Conservation (phyloP, 768 basidiomycete genomes). For the Boletus sensibilis region DNA sequence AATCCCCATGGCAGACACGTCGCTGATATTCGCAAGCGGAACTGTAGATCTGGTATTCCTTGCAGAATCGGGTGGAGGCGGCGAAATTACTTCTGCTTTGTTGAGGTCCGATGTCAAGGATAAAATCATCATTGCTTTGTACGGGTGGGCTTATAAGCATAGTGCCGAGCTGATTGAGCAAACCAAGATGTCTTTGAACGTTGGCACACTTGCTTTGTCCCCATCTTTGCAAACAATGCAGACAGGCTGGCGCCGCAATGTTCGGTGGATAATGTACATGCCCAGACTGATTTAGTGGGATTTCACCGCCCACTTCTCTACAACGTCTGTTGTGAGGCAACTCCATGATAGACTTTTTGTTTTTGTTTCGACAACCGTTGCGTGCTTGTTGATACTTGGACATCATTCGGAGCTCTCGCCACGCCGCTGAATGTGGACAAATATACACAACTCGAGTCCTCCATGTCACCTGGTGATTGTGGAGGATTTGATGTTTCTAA, state of each 20-base stretch:
- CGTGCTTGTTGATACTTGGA: neutral
- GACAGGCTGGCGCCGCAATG: neutral
- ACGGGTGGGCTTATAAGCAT: neutral
- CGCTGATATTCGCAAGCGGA: neutral
- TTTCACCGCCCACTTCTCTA: neutral
- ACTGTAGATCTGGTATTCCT: neutral
- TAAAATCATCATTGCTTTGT: slow-evolving; percentile 10
- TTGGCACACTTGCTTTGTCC: slow-evolving; percentile 9
- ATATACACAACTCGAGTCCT: too few relatives aligned
- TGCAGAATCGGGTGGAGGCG: neutral
- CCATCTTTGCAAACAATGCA: slow-evolving; percentile 5
- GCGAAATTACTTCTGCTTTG: slow-evolving; percentile 16
- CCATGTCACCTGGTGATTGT: neutral
- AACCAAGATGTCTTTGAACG: neutral
- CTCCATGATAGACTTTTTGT: neutral
- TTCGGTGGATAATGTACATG: neutral
- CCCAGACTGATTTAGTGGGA: neutral
- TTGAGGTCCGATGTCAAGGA: slow-evolving; percentile 15
- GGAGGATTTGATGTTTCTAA: too few relatives aligned
- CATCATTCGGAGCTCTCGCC: neutral
- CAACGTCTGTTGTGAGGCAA: neutral
- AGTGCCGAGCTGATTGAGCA: neutral
- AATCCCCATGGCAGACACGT: neutral
- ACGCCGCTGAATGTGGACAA: neutral
- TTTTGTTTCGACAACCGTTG: neutral